phyloP scores from a whole-genome alignment of 345 rosid genomes.

The Populus euphratica region DNA sequence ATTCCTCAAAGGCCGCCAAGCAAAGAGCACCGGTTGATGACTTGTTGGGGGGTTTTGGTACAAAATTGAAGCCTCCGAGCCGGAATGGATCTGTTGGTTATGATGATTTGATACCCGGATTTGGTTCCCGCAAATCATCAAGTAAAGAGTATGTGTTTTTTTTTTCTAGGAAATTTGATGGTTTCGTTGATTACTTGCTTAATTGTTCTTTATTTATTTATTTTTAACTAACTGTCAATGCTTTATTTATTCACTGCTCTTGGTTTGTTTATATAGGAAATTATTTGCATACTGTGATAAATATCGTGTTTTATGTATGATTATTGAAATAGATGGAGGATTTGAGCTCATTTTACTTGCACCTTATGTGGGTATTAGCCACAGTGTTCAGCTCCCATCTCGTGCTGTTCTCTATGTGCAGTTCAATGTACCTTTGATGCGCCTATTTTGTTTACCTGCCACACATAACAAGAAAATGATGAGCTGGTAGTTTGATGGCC shows the following conservation, averaged over 20 bases:
- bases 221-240: neutral
- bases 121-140: conserved; percentile 45
- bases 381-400: no score
- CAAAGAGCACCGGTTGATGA: conserved; percentile 44
- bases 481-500: neutral
- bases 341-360: neutral
- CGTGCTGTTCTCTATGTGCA: neutral
- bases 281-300: neutral
- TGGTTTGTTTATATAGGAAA: neutral
- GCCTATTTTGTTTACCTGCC: neutral
- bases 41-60: conserved; percentile 51
- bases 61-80: conserved; percentile 25
- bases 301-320: neutral
- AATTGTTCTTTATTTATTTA: neutral
- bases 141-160: conserved; percentile 38
- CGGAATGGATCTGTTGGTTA: conserved; percentile 35
- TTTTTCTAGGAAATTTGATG: neutral
- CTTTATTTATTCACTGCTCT: neutral
- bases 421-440: neutral
- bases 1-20: conserved; percentile 13
- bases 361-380: neutral
- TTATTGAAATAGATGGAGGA: neutral
- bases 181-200: neutral
- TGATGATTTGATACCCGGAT: conserved; percentile 78
- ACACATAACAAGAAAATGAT: neutral